Base-by-base conservation (phyloP, 73 alveolate genomes). In the Symbiodinium pilosum region DNA sequence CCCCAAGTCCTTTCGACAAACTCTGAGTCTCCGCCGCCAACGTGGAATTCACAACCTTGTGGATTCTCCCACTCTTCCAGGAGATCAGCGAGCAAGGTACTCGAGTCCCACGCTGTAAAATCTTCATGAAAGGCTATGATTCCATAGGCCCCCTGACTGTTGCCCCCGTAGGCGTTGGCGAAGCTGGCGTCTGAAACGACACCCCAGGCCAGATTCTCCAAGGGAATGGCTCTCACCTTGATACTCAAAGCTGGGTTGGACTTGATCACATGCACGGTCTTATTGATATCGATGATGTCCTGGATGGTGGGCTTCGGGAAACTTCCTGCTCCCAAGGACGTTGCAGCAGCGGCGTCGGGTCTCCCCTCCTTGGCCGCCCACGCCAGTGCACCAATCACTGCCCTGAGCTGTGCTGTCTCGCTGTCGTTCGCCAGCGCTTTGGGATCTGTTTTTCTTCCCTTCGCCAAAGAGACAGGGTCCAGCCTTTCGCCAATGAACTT, bases 341-440 rank as follows among this genome's bases (percentile, higher is more conserved):
- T 26, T 0, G 84, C 59, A 0, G 84, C 94, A 0, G 94, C 52
- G 0, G 64, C 85, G 18, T 87, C 94, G 0, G 85, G 84, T 9
- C 94, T 0, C 5, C 94, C 94, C 34, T 87, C 94, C 26, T 59
- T 52, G 32, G 94, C 83, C 32, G 40, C 18, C 94, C 94, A 87
- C 64, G 24, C 40, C 36, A 87, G 41, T 0, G 68, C 56, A 1
- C 85, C 94, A 36, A 68, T 38, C 1, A 43, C 85, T 0, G 85
- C 85, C 36, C 94, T 34, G 20, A 71, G 34, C 6, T 2, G 42
- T 3, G 44, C 43, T 0, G 39, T 12, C 41, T 87, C 94, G 42
- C 40, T 1, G 41, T 52, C 85, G 42, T 41, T 87, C 9, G 84
- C 85, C 30, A 8, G 43, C n/a, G 38, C 59, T n/a, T 87, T 87